Evolutionary conservation across 495 filamentous ascomycete genomes (phyloP), one percentile per base, ranked within the genome.

Genomic region (Penicillium lividum): DNA sequence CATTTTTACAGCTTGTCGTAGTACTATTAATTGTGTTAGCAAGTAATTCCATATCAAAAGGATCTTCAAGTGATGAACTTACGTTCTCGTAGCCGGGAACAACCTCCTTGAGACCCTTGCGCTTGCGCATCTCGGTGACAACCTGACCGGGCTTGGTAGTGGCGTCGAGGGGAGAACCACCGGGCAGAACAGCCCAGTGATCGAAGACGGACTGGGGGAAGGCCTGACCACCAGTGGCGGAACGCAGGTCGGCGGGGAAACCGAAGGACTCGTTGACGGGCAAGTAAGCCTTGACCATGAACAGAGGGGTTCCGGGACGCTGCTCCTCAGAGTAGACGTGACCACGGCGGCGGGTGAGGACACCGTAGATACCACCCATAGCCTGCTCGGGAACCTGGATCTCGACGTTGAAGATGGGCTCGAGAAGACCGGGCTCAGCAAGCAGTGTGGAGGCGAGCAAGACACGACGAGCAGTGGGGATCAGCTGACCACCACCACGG

Each of bases 321-420:
- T 99, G 94, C 82, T 94, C 90, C 83, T 99, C 94, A 67, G 82
- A 80, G 87, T 98, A 98, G 80, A 99, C 94, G 87, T 98, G 93
- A 84, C 94, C 94, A 87, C 94, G 85, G 71, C 93, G 82, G 72
- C 94, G 91, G 80, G 95, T 97, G 64, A 99, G 90, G 75, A 98
- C 94, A 87, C 94, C 94, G 78, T 99, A 99, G 79, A 99, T 97
- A 84, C 95, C 95, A 82, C 94, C 94, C 94, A 98, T 98, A 73
- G 94, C 94, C 70, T 87, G 84, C 83, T 99, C 95, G 65, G 95
- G 95, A 53, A 99, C 94, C 82, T 96, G 92, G 77, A 98, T 98
- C 79, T 98, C 94, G 76, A 96, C 91, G 78, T 97, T 84, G 89
- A 92, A 99, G 82, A 99, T 89, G 70, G 94, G 94, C 86, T 99